Evolutionary conservation across 257 asterid genomes (phyloP).

Genomic region (Forsythia suspensa): DNA sequence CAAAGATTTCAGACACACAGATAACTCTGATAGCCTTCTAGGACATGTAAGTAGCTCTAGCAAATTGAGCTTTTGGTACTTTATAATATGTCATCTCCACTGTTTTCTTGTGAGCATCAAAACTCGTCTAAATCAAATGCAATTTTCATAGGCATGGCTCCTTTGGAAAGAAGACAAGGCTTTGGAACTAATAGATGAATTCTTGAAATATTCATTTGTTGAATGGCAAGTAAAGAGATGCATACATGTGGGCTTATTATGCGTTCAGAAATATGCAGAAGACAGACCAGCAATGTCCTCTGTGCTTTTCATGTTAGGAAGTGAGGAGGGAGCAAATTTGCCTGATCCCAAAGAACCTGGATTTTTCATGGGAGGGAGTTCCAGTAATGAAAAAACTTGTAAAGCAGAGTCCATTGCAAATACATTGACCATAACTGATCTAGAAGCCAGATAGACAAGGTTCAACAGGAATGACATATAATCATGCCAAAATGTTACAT

Average conservation of each 20-base stretch:
- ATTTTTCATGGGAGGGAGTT: constrained; percentile 30
- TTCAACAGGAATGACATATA: background rate
- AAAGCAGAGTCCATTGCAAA: background rate
- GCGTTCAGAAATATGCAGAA: constrained; percentile 35
- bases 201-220: constrained; percentile 16
- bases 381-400: background rate
- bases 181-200: constrained; percentile 33
- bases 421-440: constrained; percentile 26
- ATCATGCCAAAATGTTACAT: no score
- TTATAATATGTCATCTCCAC: background rate
- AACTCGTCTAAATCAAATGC: background rate
- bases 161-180: constrained; percentile 33
- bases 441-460: constrained; percentile 28
- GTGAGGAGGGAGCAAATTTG: constrained; percentile 26
- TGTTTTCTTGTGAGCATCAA: background rate
- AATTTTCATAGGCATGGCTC: constrained; percentile 42
- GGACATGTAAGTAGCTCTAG: constrained; percentile 36
- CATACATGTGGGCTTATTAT: constrained; percentile 41
- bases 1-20: constrained; percentile 23
- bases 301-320: constrained; percentile 41
- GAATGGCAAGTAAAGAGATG: constrained; percentile 44
- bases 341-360: constrained; percentile 55
- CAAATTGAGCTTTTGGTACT: background rate
- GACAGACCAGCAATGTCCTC: constrained; percentile 40
- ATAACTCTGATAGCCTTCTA: constrained; percentile 34